Evolutionary conservation across 139 green algal species (phyloP), one percentile per base, ranked within the genome.

Genomic region (Pleodorina starrii): DNA sequence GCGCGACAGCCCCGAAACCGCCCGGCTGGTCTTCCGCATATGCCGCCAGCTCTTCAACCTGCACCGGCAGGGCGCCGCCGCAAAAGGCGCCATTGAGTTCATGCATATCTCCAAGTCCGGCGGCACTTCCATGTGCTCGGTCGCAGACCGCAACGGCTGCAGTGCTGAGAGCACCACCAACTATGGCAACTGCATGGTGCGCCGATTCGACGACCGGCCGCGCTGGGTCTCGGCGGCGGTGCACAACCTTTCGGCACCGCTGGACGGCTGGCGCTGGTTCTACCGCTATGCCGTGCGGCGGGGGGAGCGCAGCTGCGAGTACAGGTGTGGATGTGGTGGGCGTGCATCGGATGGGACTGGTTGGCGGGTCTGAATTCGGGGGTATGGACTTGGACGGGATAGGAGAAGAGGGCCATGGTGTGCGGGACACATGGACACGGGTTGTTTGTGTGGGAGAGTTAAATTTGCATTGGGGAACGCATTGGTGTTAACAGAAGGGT

Each of bases 101-200:
- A 35, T 89, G 35, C 84, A 89, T 48, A 40, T 89, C 46, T 89
- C 84, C 48, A 89, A 89, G 23, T 75, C 48, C 25, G 84, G 84
- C 46, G 84, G 84, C 36, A 89, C 84, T 0, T 69, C 48, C 36
- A 89, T 89, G 84, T 89, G 84, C 51, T 40, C 48, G 4, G 84
- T 89, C 0, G 84, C 84, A 2, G 84, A 81, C 50, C 48, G 48
- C 48, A 89, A 89, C 68, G 84, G 84, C 46, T 89, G 84, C 50
- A 7, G 4, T 3, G 84, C 69, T 5, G 69, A 81, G 69, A 71
- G 63, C 69, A 81, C 71, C 25, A 82, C 84, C 14, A 81, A 83
- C 50, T 89, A 35, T 36, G 69, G 84, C 16, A 89, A 89, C 84
- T 89, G 84, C 69, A 89, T 89, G 84, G 50, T 89, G 0, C 84